These are phyloP conservation scores for Herpetomonas samuelpessoai DNA, from an alignment of 208 protist species.

Conservation along the genomic window DNA sequence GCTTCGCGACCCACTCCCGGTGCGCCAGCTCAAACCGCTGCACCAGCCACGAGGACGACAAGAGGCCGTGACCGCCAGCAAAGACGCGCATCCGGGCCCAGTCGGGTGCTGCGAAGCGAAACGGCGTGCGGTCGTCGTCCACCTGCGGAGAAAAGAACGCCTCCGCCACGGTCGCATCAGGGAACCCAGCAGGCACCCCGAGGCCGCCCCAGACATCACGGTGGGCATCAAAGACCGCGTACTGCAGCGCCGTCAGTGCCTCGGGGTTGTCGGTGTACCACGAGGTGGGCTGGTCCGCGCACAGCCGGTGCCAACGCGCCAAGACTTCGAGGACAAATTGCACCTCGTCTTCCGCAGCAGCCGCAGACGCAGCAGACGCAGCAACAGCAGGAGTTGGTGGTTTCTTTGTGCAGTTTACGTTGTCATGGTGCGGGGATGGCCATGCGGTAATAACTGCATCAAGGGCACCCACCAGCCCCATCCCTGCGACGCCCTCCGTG, in stretches of 20 bases:
- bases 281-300: constrained; percentile 16
- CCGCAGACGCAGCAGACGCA: neutral
- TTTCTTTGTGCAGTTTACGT: neutral
- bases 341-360: constrained; percentile 3
- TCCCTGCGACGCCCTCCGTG: constrained; percentile 86
- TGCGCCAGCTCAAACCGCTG: constrained; percentile 61
- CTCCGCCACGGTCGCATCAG: constrained; percentile 32
- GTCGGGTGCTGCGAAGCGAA: constrained; percentile 37
- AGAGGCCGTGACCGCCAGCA: constrained; percentile 45
- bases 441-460: constrained; percentile 56
- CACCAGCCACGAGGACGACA: constrained; percentile 41
- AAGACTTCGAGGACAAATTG: constrained; percentile 24
- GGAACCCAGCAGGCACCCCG: constrained; percentile 32
- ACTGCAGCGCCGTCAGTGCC: constrained; percentile 46
- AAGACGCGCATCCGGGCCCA: constrained; percentile 64
- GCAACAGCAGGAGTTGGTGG: neutral
- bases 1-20: constrained; percentile 28
- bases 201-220: constrained; percentile 42
- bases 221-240: constrained; percentile 19
- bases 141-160: constrained; percentile 64
- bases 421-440: constrained; percentile 11
- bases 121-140: constrained; percentile 41
- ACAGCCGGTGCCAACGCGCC: constrained; percentile 33
- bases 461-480: constrained; percentile 75
- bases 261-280: constrained; percentile 30